Percentiles rank a stretch among this genome's conserved stretches.
These are phyloP conservation scores for Citrus hindsii DNA, from an alignment of 345 rosid species.

Conservation along the genomic window DNA sequence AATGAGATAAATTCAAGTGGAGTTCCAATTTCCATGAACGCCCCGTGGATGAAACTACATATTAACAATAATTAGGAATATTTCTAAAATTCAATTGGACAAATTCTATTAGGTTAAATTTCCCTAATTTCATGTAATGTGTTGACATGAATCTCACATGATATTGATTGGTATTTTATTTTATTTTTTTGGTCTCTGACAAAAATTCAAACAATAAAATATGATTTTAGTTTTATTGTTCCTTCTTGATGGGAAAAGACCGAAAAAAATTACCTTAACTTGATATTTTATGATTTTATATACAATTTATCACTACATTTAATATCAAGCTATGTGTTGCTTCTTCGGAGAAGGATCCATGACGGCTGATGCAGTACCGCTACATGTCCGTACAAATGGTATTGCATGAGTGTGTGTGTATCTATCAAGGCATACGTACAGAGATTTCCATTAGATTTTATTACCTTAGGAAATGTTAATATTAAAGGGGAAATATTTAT, in stretches of 20 bases:
- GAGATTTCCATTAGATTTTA: neutral
- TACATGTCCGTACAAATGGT: slow-evolving; percentile 1
- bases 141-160: no score
- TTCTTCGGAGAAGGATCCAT: neutral
- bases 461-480: no score
- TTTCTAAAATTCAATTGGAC: neutral
- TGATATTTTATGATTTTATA: neutral
- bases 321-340: neutral
- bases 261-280: neutral
- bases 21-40: neutral
- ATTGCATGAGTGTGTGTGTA: neutral
- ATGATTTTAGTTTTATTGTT: neutral
- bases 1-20: neutral
- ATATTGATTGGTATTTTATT: no score
- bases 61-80: neutral
- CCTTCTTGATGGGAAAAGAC: neutral
- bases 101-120: neutral
- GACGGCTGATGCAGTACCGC: neutral
- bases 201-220: no score
- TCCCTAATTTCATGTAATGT: neutral
- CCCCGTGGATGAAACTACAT: neutral
- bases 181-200: no score
- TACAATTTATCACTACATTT: neutral
- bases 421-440: neutral
- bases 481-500: no score